Conservation (phyloP, 371 early-diverging fungal species). For the Funneliformis caledonium region DNA sequence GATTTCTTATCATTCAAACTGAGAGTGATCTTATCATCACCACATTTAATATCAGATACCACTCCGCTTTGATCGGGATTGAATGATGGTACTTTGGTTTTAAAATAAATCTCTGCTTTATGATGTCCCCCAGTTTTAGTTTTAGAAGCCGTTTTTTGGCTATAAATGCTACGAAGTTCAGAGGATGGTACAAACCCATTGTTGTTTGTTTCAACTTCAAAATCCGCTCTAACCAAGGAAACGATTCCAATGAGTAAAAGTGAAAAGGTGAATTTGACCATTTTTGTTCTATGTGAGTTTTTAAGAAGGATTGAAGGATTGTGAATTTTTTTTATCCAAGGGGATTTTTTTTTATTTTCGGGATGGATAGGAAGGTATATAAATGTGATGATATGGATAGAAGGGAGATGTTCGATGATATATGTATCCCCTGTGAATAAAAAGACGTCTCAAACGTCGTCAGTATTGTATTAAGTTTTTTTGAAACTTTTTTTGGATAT, state of each 20-base stretch:
- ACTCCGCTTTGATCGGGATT: conserved; percentile 9
- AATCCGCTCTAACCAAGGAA: not conserved
- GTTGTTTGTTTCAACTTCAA: not conserved
- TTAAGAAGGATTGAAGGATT: no score
- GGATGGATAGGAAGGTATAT: no score
- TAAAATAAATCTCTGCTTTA: conserved; percentile 9
- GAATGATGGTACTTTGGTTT: conserved; percentile 24
- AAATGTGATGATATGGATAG: no score
- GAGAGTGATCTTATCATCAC: conserved; percentile 5
- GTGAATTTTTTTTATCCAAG: no score
- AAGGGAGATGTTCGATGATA: no score
- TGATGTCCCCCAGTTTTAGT: not conserved
- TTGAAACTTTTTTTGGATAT: no score
- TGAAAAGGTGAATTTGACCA: not conserved
- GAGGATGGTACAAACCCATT: not conserved
- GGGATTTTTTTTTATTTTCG: no score
- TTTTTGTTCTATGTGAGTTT: not conserved
- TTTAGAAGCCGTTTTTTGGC: not conserved
- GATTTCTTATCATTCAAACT: not conserved
- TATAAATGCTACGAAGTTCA: not conserved
- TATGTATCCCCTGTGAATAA: no score
- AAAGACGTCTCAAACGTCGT: no score
- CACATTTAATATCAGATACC: not conserved
- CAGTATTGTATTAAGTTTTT: no score
- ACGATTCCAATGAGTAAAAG: not conserved